phyloP scores from a whole-genome alignment of 2,329 filamentous ascomycete genomes.

The Cytospora chrysosperma region DNA sequence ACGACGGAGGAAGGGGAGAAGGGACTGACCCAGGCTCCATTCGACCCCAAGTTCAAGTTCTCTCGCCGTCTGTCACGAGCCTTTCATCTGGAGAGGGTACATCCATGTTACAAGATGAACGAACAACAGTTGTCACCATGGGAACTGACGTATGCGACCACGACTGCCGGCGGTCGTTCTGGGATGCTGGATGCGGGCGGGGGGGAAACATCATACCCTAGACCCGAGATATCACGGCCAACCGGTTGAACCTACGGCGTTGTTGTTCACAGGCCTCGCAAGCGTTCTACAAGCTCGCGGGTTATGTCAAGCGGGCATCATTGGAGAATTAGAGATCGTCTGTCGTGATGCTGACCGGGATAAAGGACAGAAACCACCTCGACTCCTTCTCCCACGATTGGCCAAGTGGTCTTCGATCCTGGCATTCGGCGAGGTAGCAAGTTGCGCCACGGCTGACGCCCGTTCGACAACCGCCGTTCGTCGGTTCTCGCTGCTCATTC shows the following conservation, averaged over 20 bases:
- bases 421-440: not conserved
- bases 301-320: constrained; percentile 4
- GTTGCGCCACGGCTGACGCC: constrained; percentile 14
- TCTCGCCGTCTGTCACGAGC: constrained; percentile 19
- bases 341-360: constrained; percentile 28
- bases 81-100: constrained; percentile 1
- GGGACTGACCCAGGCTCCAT: constrained; percentile 13
- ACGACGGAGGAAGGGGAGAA: constrained; percentile 12
- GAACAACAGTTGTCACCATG: constrained; percentile 33
- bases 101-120: constrained; percentile 18
- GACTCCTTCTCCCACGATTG: constrained; percentile 16
- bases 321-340: not conserved
- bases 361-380: constrained; percentile 26
- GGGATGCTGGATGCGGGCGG: not conserved
- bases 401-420: not conserved
- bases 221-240: constrained; percentile 4
- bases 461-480: not conserved
- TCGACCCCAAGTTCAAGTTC: constrained; percentile 10
- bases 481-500: not conserved
- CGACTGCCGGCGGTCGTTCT: constrained; percentile 30
- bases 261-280: not conserved
- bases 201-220: not conserved
- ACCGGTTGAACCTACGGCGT: constrained; percentile 5
- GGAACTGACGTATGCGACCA: constrained; percentile 32
- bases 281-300: not conserved